Percentiles rank a stretch among this genome's conserved stretches.
These are phyloP conservation scores for Phaeosphaeriaceae sp. DNA, from an alignment of 2,329 filamentous ascomycete genomes.

Conservation along the genomic window DNA sequence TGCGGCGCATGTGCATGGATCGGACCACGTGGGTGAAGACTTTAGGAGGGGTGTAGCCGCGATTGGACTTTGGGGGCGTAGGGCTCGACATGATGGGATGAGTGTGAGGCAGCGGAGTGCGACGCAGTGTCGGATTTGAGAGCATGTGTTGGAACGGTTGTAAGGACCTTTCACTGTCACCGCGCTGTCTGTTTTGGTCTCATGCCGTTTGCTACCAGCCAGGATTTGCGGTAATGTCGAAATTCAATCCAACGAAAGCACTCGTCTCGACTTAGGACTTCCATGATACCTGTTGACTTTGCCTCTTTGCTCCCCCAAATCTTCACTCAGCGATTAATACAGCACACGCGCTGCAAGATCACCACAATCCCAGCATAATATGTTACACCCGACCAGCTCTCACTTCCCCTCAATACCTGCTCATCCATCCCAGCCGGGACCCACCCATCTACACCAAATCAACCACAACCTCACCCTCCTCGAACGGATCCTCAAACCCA, in stretches of 20 bases:
- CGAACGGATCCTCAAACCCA: constrained; percentile 15
- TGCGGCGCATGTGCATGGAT: constrained; percentile 6
- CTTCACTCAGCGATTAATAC: too few species aligned
- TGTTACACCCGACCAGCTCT: too few species aligned
- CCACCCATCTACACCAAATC: neutral
- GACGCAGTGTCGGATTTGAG: neutral
- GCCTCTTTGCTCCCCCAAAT: too few species aligned
- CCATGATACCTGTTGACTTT: too few species aligned
- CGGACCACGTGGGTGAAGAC: constrained; percentile 8
- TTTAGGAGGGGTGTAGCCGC: neutral
- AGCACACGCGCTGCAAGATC: too few species aligned
- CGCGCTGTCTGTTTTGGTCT: neutral
- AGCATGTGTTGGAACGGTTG: neutral
- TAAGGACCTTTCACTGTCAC: neutral
- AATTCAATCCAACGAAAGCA: too few species aligned
- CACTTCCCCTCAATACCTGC: too few species aligned
- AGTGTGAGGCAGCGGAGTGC: neutral
- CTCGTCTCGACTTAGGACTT: too few species aligned
- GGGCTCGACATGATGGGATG: neutral
- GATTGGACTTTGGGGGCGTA: neutral
- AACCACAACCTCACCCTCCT: constrained; percentile 8
- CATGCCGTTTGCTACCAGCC: neutral
- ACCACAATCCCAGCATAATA: too few species aligned
- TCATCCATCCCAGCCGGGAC: too few species aligned
- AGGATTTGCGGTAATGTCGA: neutral